Conservation (phyloP, 768 basidiomycete genomes). For the Mycena venus region DNA sequence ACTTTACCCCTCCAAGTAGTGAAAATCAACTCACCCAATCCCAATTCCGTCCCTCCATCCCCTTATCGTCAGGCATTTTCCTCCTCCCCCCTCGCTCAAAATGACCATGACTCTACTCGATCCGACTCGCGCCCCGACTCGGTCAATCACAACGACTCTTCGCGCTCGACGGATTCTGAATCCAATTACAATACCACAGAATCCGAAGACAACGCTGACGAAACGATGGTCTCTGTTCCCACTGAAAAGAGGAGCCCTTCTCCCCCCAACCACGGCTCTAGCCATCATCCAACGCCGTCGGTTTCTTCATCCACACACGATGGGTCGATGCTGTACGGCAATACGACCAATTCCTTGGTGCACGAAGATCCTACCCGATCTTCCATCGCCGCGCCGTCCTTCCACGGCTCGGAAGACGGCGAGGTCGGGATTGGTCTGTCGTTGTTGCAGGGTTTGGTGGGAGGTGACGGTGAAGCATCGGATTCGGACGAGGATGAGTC, state of each 20-base stretch:
- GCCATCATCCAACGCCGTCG: constrained; percentile 8
- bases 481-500: constrained; percentile 20
- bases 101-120: neutral
- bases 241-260: constrained; percentile 14
- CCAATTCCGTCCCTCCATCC: constrained; percentile 26
- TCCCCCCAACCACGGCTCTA: neutral
- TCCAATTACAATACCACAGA: constrained; percentile 28
- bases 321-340: constrained; percentile 5
- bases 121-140: constrained; percentile 10
- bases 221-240: constrained; percentile 23
- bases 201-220: constrained; percentile 22
- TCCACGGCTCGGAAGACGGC: constrained; percentile 56
- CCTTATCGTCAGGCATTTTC: constrained; percentile 23
- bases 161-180: constrained; percentile 20
- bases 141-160: neutral
- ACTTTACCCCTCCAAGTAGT: constrained; percentile 33
- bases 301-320: constrained; percentile 12
- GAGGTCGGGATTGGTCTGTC: constrained; percentile 79
- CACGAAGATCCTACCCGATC: constrained; percentile 31
- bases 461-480: constrained; percentile 42
- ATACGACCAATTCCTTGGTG: constrained; percentile 9
- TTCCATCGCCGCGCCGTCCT: constrained; percentile 37
- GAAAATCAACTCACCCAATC: constrained; percentile 27
- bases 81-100: neutral
- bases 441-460: constrained; percentile 65